A percentile compares a stretch with the other conserved stretches of the same genome.
Evolutionary conservation across 2,329 filamentous ascomycete species (phyloP).

Genomic region (Fusarium acutatum): DNA sequence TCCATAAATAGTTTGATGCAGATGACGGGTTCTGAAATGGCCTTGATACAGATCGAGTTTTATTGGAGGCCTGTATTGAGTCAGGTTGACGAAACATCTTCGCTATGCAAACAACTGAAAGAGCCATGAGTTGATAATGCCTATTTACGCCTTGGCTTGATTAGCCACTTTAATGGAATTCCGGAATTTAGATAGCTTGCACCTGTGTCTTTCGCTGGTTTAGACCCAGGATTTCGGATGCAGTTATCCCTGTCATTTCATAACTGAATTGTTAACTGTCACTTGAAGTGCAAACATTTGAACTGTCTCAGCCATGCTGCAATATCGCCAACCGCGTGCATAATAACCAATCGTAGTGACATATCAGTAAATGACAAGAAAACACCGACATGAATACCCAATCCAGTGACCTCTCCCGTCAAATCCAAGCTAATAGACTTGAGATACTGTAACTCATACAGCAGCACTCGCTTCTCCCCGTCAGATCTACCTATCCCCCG

Average conservation of each 20-base stretch:
- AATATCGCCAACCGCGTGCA: background rate
- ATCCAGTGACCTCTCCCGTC: background rate
- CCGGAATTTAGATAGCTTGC: background rate
- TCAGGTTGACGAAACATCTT: background rate
- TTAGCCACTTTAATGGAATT: background rate
- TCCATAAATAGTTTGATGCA: background rate
- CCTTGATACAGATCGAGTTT: background rate
- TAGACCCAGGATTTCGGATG: background rate
- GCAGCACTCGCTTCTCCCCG: background rate
- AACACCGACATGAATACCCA: background rate
- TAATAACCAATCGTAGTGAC: background rate
- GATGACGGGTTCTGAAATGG: background rate
- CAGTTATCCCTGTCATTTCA: background rate
- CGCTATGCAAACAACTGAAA: fast-evolving
- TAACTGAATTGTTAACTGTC: background rate
- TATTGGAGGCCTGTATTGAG: background rate
- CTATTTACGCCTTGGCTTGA: background rate
- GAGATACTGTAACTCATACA: background rate
- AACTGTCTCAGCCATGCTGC: constrained; percentile 1
- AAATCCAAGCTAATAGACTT: background rate
- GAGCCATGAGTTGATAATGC: background rate
- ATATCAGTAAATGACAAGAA: background rate
- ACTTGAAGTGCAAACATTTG: background rate
- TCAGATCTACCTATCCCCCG: background rate
- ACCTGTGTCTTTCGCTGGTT: background rate